Evolutionary conservation across 805 yeast species (phyloP).

Genomic region (Metschnikowia cerradonensis): DNA sequence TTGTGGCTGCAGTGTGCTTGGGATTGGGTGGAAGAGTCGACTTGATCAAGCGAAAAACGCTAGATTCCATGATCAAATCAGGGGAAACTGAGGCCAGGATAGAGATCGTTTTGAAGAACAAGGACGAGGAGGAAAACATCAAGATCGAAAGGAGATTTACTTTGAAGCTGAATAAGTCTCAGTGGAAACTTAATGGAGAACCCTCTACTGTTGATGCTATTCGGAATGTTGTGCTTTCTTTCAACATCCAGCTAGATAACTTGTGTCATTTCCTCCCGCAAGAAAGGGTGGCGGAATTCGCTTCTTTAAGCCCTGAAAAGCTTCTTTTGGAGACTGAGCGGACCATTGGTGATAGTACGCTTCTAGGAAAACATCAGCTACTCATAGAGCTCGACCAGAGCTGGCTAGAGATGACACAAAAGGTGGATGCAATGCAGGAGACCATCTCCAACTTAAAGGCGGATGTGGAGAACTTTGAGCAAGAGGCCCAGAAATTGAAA

Average conservation of each 20-base stretch:
- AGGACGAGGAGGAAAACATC: constrained; percentile 29
- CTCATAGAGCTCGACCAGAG: constrained; percentile 50
- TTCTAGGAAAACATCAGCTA: constrained; percentile 53
- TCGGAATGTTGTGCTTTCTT: constrained; percentile 38
- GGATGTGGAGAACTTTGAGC: constrained; percentile 38
- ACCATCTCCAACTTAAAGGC: constrained; percentile 30
- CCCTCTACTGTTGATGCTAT: constrained; percentile 43
- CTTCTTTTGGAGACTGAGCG: constrained; percentile 74
- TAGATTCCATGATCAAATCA: constrained; percentile 68
- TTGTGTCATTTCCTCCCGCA: constrained; percentile 94
- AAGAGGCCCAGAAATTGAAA: constrained; percentile 44
- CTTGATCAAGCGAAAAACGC: constrained; percentile 62
- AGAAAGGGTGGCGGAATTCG: constrained; percentile 91
- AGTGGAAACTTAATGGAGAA: constrained; percentile 48
- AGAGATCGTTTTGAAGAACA: constrained; percentile 48
- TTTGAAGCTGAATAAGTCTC: constrained; percentile 37
- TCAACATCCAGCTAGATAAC: constrained; percentile 84
- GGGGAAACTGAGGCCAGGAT: constrained; percentile 49
- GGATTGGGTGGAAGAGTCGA: constrained; percentile 81
- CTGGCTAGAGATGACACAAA: constrained; percentile 23
- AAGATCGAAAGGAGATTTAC: constrained; percentile 46
- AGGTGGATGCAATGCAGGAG: constrained; percentile 25
- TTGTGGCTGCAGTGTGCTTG: constrained; percentile 87
- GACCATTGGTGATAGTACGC: constrained; percentile 62
- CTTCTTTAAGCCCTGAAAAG: constrained; percentile 71